Percentiles rank a stretch among this genome's conserved stretches.
Conservation (phyloP, 176 grass and related monocot genomes). For the Musa schizocarpa region DNA sequence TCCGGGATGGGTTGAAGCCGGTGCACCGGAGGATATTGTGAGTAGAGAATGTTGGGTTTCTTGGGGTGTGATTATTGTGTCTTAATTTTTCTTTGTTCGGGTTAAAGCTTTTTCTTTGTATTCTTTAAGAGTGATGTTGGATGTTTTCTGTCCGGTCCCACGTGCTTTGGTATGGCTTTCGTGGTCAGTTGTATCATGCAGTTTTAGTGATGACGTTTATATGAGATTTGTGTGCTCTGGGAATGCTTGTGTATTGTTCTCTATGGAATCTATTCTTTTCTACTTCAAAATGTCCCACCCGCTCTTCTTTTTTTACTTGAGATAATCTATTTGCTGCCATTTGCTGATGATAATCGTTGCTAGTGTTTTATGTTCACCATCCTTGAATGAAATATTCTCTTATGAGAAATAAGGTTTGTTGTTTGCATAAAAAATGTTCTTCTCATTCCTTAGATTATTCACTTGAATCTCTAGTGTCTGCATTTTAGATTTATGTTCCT, state of each 20-base stretch:
- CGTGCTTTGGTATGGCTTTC: background rate
- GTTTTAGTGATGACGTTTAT: too few relatives aligned
- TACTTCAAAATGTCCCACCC: too few relatives aligned
- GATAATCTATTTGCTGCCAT: too few relatives aligned
- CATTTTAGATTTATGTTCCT: background rate
- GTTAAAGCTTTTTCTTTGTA: background rate
- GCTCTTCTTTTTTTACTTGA: too few relatives aligned
- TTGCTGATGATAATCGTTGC: too few relatives aligned
- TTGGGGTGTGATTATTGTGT: background rate
- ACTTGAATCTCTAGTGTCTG: background rate
- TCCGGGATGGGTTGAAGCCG: slow-evolving; percentile 86
- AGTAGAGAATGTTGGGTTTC: slow-evolving; percentile 16
- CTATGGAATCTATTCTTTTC: too few relatives aligned
- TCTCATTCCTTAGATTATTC: too few relatives aligned
- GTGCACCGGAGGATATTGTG: slow-evolving; percentile 94
- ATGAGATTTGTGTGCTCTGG: too few relatives aligned
- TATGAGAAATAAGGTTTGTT: background rate
- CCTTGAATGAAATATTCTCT: background rate
- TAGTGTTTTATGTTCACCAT: too few relatives aligned
- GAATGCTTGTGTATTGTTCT: background rate
- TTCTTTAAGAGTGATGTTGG: background rate
- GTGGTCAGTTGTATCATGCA: too few relatives aligned
- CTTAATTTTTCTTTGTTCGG: background rate
- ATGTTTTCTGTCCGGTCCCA: background rate
- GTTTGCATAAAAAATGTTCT: background rate